Percentiles rank a stretch among this genome's conserved stretches.
Conservation (phyloP, 1,139 yeast species). For the Scheffersomyces titani region DNA sequence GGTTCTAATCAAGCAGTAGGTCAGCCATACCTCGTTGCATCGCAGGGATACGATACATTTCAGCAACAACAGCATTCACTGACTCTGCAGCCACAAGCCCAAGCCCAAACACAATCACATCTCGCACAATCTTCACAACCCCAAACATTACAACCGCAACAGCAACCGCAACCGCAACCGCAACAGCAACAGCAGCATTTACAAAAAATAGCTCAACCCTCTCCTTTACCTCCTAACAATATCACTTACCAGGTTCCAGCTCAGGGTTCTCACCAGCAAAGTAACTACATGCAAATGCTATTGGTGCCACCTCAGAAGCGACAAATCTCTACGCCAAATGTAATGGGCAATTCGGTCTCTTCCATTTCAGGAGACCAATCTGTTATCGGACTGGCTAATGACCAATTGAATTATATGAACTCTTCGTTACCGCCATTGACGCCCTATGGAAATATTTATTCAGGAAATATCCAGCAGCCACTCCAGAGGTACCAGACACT, state of each 20-base stretch:
- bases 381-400: constrained; percentile 1
- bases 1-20: not conserved
- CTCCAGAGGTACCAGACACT: not conserved
- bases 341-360: not conserved
- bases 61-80: not conserved
- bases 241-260: not conserved
- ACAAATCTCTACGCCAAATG: not conserved
- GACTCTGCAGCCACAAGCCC: not conserved
- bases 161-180: not conserved
- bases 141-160: not conserved
- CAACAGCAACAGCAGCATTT: not conserved
- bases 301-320: not conserved
- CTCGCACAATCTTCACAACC: not conserved
- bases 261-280: not conserved
- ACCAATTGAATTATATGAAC: constrained; percentile 7
- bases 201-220: not conserved
- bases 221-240: not conserved
- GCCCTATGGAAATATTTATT: constrained; percentile 1
- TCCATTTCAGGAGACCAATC: not conserved
- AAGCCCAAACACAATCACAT: not conserved
- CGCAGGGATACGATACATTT: not conserved
- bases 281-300: not conserved
- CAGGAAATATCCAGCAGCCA: not conserved
- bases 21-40: not conserved
- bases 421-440: constrained; percentile 4